These are phyloP conservation scores for Candida tammaniensis DNA, from an alignment of 805 yeast genomes.

Conservation along the genomic window DNA sequence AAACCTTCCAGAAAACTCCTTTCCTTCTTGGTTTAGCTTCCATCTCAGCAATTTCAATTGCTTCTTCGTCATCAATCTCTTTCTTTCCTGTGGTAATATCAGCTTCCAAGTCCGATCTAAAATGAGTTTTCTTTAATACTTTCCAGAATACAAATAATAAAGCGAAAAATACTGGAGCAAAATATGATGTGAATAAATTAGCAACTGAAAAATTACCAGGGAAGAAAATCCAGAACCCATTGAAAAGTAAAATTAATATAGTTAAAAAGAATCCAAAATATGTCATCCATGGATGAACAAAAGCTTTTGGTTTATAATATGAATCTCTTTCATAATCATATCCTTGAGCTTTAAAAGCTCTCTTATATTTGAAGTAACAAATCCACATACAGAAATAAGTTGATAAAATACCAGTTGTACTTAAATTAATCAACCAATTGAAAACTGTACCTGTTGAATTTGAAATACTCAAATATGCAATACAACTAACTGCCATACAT, in stretches of 20 bases:
- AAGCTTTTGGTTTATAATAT: slow-evolving; percentile 19
- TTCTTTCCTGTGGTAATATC: slow-evolving; percentile 33
- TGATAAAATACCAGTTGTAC: slow-evolving; percentile 34
- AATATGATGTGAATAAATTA: slow-evolving; percentile 35
- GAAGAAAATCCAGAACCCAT: slow-evolving; percentile 43
- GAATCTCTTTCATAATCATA: slow-evolving; percentile 13
- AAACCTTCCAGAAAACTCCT: slow-evolving; percentile 21
- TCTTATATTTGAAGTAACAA: slow-evolving; percentile 31
- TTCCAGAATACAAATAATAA: slow-evolving; percentile 31
- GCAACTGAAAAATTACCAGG: slow-evolving; percentile 33
- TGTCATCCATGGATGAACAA: slow-evolving; percentile 25
- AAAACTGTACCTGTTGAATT: slow-evolving; percentile 27
- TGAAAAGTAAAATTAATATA: slow-evolving; percentile 28
- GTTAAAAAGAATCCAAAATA: slow-evolving; percentile 23
- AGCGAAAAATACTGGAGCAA: slow-evolving; percentile 32
- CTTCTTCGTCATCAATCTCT: slow-evolving; percentile 35
- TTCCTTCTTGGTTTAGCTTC: slow-evolving; percentile 18
- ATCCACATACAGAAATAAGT: slow-evolving; percentile 29
- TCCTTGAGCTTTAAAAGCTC: slow-evolving; percentile 28
- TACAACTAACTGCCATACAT: slow-evolving; percentile 18
- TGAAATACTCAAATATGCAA: slow-evolving; percentile 29
- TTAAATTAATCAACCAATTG: slow-evolving; percentile 35
- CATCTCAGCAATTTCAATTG: slow-evolving; percentile 19
- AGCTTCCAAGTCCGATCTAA: slow-evolving; percentile 29
- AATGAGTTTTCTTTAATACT: slow-evolving; percentile 26